These are phyloP conservation scores for Neurospora tetraspora DNA, from an alignment of 495 filamentous ascomycete species.

Conservation along the genomic window DNA sequence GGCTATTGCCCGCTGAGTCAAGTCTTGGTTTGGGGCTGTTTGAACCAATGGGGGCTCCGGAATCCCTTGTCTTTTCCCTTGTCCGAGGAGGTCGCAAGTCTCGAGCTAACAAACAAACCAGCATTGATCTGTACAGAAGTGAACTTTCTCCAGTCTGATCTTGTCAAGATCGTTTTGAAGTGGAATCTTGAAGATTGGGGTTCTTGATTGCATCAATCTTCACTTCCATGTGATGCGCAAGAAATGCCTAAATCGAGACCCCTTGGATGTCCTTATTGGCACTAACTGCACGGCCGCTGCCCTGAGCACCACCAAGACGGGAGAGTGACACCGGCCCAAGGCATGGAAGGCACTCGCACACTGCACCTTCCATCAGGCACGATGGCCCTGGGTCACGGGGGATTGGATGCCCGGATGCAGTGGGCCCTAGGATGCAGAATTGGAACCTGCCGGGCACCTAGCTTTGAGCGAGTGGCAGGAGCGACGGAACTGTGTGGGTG, in stretches of 20 bases:
- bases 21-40: not conserved
- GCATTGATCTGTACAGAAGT: no score
- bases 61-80: not conserved
- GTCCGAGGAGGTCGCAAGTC: not conserved
- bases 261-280: not conserved
- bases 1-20: not conserved
- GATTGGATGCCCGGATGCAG: not conserved
- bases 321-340: not conserved
- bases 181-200: not conserved
- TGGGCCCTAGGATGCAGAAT: not conserved
- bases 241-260: not conserved
- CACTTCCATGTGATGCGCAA: not conserved
- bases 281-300: not conserved
- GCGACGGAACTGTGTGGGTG: not conserved
- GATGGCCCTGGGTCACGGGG: not conserved
- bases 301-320: not conserved
- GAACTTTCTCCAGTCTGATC: not conserved
- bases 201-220: not conserved
- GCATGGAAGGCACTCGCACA: not conserved
- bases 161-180: not conserved
- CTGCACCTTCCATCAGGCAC: not conserved
- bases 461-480: not conserved
- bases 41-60: not conserved
- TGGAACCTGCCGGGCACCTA: not conserved
- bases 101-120: not conserved